These are phyloP conservation scores for Ogataea salicorniae DNA, from an alignment of 805 yeast species.

Conservation along the genomic window DNA sequence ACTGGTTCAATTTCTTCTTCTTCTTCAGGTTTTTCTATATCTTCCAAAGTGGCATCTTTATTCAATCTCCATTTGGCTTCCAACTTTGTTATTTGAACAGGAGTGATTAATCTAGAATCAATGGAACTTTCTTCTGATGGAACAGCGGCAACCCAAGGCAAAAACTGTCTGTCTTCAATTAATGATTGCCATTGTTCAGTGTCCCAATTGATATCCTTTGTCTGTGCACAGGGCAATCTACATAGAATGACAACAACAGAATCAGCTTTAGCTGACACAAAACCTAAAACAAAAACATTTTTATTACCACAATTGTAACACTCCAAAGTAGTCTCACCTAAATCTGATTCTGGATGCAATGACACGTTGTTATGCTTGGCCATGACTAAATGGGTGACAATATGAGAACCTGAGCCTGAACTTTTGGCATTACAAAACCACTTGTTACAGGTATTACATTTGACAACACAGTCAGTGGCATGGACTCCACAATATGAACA, in stretches of 20 bases:
- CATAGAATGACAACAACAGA: constrained; percentile 84
- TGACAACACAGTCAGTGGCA: constrained; percentile 58
- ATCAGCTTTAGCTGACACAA: constrained; percentile 80
- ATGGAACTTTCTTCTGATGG: constrained; percentile 63
- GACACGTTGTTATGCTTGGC: constrained; percentile 72
- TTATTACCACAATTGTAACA: constrained; percentile 86
- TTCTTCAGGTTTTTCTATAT: constrained; percentile 46
- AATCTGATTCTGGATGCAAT: constrained; percentile 71
- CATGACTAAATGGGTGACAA: constrained; percentile 77
- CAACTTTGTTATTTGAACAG: constrained; percentile 61
- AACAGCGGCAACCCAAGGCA: constrained; percentile 74
- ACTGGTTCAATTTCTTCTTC: constrained; percentile 66
- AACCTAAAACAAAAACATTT: constrained; percentile 78
- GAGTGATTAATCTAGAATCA: constrained; percentile 51
- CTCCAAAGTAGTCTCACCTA: constrained; percentile 84
- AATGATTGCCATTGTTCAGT: constrained; percentile 82
- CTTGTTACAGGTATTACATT: constrained; percentile 69
- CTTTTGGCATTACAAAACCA: constrained; percentile 87
- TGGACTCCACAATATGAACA: constrained; percentile 74
- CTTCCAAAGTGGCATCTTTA: constrained; percentile 65
- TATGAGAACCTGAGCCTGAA: constrained; percentile 60
- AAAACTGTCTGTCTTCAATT: constrained; percentile 70
- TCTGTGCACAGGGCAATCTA: constrained; percentile 81
- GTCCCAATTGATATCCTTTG: constrained; percentile 78
- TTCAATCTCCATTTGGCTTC: constrained; percentile 81